Conservation (phyloP, 139 green algal genomes). For the Chlorella sp. region DNA sequence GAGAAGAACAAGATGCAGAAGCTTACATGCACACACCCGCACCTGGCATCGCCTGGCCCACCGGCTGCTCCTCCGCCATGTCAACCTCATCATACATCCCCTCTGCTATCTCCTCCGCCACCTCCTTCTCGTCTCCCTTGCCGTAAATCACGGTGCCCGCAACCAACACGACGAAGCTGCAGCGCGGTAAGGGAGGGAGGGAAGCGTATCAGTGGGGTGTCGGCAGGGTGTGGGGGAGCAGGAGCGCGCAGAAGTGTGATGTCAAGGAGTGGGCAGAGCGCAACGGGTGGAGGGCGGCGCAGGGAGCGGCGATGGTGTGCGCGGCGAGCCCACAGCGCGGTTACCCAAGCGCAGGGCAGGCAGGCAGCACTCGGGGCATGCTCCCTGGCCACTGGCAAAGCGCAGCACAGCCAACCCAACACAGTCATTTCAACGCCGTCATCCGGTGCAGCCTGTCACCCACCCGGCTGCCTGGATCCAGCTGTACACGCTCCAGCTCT, state of each 20-base stretch:
- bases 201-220: not conserved
- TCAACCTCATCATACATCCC: not conserved
- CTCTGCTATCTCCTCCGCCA: conserved; percentile 34
- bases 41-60: not conserved
- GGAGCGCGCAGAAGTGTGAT: not conserved
- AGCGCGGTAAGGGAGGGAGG: not conserved
- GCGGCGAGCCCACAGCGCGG: no score
- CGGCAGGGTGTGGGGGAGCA: no score
- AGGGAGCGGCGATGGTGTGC: not conserved
- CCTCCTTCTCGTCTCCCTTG: conserved; percentile 57
- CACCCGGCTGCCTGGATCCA: conserved; percentile 65
- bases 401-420: not conserved
- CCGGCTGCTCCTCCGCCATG: not conserved
- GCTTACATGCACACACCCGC: not conserved
- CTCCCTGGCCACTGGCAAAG: not conserved
- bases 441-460: not conserved
- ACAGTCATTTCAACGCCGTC: no score
- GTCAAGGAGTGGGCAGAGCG: no score
- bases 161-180: conserved; percentile 72
- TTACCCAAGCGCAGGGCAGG: no score
- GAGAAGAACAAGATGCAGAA: no score
- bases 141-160: conserved; percentile 74
- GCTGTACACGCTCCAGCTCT: conserved; percentile 67
- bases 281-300: not conserved
- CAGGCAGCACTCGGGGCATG: no score